Evolutionary conservation across 2,329 filamentous ascomycete genomes (phyloP).

Genomic region (Venturia pyrina): DNA sequence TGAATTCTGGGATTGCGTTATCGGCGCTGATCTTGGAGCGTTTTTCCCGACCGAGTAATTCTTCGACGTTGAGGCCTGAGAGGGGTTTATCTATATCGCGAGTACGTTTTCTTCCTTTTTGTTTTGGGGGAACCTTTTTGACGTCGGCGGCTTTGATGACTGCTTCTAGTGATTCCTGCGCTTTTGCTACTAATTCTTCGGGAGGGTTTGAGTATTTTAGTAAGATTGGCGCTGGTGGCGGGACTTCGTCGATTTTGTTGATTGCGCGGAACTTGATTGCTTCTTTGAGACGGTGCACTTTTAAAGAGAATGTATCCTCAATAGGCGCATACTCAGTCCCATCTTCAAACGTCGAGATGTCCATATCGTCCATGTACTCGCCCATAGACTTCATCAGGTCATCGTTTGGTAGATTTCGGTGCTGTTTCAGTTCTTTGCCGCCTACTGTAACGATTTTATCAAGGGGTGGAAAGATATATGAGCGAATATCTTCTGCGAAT

Average conservation of each 20-base stretch:
- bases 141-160: conserved; percentile 65
- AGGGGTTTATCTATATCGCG: conserved; percentile 69
- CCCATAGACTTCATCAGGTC: conserved; percentile 74
- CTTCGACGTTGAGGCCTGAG: conserved; percentile 80
- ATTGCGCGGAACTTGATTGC: conserved; percentile 76
- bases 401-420: conserved; percentile 70
- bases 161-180: conserved; percentile 47
- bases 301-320: conserved; percentile 74
- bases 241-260: conserved; percentile 55
- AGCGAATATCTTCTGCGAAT: conserved; percentile 83
- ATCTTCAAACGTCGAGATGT: conserved; percentile 62
- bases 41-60: conserved; percentile 51
- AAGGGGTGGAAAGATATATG: conserved; percentile 84
- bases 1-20: conserved; percentile 87
- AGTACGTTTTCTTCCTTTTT: conserved; percentile 58
- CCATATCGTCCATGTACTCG: conserved; percentile 88
- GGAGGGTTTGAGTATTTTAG: conserved; percentile 66
- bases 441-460: conserved; percentile 82
- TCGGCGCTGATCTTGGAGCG: conserved; percentile 48
- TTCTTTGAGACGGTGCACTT: conserved; percentile 81
- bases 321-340: conserved; percentile 67
- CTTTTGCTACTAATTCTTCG: conserved; percentile 50
- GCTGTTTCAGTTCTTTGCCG: conserved; percentile 68
- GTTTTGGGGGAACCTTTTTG: conserved; percentile 81
- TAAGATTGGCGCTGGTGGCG: conserved; percentile 53